A percentile compares a stretch with the other conserved stretches of the same genome.
Conservation (phyloP, 495 filamentous ascomycete genomes). For the Penicillium cinerascens region DNA sequence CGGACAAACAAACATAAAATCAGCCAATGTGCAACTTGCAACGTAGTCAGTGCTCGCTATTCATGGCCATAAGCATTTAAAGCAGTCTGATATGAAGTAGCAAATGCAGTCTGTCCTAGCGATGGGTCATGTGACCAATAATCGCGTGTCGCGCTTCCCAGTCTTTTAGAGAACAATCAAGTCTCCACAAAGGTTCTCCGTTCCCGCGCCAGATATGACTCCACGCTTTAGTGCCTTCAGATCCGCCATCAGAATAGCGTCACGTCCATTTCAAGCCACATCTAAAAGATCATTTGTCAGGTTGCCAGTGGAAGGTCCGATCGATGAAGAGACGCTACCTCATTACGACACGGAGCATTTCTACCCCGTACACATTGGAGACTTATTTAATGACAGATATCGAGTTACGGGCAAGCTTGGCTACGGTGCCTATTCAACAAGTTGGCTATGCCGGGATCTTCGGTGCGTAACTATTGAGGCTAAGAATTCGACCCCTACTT, state of each 20-base stretch:
- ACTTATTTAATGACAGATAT: conserved; percentile 46
- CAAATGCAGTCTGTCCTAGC: no score
- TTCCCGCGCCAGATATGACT: not conserved
- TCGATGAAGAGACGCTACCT: conserved; percentile 8
- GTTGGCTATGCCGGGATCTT: conserved; percentile 51
- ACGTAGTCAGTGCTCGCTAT: no score
- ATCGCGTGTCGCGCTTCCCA: no score
- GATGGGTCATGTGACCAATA: no score
- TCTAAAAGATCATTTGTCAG: conserved; percentile 4
- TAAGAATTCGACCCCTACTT: no score
- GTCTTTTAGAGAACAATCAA: no score
- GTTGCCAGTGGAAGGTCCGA: not conserved
- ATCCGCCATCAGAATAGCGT: not conserved
- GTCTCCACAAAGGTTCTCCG: conserved; percentile 6
- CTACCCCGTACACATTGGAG: conserved; percentile 49
- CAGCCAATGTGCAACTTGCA: no score
- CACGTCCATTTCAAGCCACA: not conserved
- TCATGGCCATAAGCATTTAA: no score
- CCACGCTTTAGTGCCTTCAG: not conserved
- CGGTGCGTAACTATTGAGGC: conserved; percentile 22
- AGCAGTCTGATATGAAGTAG: no score
- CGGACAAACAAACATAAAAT: no score
- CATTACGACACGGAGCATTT: no score
- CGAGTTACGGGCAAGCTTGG: conserved; percentile 51
- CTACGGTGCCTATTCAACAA: conserved; percentile 51